Conservation (phyloP, 2,329 filamentous ascomycete species). For the Coleophoma eucalyptorum region DNA sequence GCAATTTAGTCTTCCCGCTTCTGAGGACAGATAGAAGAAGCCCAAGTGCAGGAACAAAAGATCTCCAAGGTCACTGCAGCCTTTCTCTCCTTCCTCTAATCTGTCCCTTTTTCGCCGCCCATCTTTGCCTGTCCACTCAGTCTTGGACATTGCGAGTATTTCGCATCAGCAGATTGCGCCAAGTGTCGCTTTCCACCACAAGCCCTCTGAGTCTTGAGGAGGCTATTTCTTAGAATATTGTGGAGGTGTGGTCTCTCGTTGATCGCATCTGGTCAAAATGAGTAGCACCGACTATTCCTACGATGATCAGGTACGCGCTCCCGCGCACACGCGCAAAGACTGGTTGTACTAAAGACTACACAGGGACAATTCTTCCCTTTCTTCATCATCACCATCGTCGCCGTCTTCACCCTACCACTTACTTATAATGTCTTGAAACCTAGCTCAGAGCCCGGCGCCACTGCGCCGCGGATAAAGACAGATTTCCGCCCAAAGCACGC, state of each 20-base stretch:
- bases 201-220: too few relatives aligned
- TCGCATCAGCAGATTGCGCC: neutral
- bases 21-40: neutral
- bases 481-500: constrained; percentile 79
- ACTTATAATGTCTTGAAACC: constrained; percentile 85
- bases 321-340: neutral
- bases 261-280: constrained; percentile 20
- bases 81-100: neutral
- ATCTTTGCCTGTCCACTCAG: neutral
- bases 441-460: constrained; percentile 71
- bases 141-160: neutral
- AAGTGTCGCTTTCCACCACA: too few relatives aligned
- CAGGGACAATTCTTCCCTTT: constrained; percentile 98
- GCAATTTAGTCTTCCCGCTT: neutral
- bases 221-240: neutral
- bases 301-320: constrained; percentile 72
- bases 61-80: too few relatives aligned
- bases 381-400: constrained; percentile 89
- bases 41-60: neutral
- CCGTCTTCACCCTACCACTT: constrained; percentile 83
- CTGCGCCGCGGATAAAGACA: constrained; percentile 77
- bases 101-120: neutral
- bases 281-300: constrained; percentile 82
- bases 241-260: neutral
- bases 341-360: constrained; percentile 8